A percentile compares a stretch with the other conserved stretches of the same genome.
phyloP scores from a whole-genome alignment of 305 asterid species.

The Fraxinus floribunda region DNA sequence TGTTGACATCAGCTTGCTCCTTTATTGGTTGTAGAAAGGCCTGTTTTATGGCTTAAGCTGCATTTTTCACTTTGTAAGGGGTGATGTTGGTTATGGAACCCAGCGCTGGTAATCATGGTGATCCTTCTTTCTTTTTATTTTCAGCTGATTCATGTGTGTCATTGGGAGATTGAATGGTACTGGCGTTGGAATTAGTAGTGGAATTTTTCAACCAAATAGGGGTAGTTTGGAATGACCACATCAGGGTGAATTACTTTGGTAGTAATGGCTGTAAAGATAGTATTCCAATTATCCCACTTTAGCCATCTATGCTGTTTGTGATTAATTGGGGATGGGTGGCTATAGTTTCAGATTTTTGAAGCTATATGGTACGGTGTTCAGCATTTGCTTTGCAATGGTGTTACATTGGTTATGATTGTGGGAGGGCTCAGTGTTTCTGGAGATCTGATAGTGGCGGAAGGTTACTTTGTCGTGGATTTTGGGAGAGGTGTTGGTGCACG shows the following conservation, averaged over 20 bases:
- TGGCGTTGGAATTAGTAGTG: neutral
- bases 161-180: neutral
- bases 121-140: neutral
- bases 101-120: neutral
- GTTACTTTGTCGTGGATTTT: neutral
- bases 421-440: neutral
- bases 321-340: neutral
- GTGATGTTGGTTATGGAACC: neutral
- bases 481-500: neutral
- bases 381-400: neutral
- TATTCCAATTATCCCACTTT: neutral
- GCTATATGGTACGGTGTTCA: neutral
- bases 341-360: neutral
- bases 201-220: neutral
- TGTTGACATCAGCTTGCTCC: neutral
- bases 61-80: neutral
- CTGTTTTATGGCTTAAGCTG: neutral
- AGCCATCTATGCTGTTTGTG: neutral
- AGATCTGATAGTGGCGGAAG: neutral
- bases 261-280: neutral
- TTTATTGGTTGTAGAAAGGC: neutral
- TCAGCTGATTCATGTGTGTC: neutral
- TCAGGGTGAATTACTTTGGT: neutral
- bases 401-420: neutral
- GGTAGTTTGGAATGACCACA: neutral